Conservation (phyloP, 2,329 filamentous ascomycete species). For the Aspergillus pseudoterreus region DNA sequence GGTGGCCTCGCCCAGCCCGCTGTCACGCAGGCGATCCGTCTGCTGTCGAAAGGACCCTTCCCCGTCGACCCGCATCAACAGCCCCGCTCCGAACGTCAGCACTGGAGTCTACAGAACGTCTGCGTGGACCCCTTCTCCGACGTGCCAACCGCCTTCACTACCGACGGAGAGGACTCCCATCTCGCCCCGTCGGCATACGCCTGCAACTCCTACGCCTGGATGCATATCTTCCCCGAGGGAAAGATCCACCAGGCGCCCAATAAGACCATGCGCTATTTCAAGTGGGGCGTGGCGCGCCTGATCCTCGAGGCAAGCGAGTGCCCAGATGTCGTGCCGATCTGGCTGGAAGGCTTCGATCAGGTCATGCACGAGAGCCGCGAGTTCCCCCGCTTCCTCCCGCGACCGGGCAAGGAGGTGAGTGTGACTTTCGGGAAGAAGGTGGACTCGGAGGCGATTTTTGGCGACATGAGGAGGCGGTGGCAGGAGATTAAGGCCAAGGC, state of each 20-base stretch:
- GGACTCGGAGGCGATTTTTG: constrained; percentile 71
- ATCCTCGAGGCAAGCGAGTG: constrained; percentile 86
- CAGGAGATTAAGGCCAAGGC: constrained; percentile 57
- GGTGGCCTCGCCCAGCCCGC: constrained; percentile 90
- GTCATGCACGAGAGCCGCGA: constrained; percentile 81
- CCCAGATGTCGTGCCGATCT: constrained; percentile 88
- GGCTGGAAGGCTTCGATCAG: constrained; percentile 83
- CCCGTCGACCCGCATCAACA: constrained; percentile 43
- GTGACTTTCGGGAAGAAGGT: constrained; percentile 63
- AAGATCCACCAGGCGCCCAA: constrained; percentile 83
- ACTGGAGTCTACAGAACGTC: constrained; percentile 39
- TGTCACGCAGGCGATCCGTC: constrained; percentile 76
- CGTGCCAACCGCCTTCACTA: constrained; percentile 38
- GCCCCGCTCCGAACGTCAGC: constrained; percentile 30
- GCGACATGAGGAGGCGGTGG: constrained; percentile 73
- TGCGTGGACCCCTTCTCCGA: constrained; percentile 48
- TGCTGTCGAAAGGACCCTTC: constrained; percentile 69
- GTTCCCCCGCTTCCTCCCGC: constrained; percentile 78
- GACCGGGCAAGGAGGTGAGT: constrained; percentile 63
- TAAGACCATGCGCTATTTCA: constrained; percentile 88
- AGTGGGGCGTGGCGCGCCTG: constrained; percentile 89
- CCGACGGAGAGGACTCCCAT: constrained; percentile 48
- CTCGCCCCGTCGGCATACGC: constrained; percentile 68
- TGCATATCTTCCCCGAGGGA: constrained; percentile 95
- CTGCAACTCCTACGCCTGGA: constrained; percentile 71